These are phyloP conservation scores for Scleroderma citrinum DNA, from an alignment of 768 basidiomycete genomes.

Conservation along the genomic window DNA sequence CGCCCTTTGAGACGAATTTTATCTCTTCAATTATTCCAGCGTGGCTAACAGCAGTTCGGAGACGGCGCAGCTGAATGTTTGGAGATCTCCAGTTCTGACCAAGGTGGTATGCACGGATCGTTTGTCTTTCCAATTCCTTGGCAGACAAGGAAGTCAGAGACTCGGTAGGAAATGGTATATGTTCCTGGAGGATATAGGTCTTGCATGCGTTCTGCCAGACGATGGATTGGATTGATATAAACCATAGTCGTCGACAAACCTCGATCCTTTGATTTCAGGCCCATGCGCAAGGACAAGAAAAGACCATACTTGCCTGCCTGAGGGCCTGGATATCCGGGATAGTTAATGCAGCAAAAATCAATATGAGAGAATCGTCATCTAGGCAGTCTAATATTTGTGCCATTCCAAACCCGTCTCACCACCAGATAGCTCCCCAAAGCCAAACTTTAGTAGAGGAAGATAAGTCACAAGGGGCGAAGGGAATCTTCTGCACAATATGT, in stretches of 20 bases:
- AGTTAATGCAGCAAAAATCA: slow-evolving; percentile 29
- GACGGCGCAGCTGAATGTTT: slow-evolving; percentile 9
- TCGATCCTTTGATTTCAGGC: slow-evolving; percentile 14
- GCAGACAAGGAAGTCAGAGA: slow-evolving; percentile 33
- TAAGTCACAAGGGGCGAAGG: too few relatives aligned
- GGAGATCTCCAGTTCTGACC: slow-evolving; percentile 45
- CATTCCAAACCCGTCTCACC: slow-evolving; percentile 8
- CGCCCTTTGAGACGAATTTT: slow-evolving; percentile 44
- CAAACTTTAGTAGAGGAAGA: too few relatives aligned
- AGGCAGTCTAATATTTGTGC: slow-evolving; percentile 17
- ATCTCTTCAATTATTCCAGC: slow-evolving; percentile 47
- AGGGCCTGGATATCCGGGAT: slow-evolving; percentile 38
- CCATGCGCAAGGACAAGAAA: neutral
- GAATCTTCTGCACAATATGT: too few relatives aligned
- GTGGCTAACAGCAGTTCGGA: slow-evolving; percentile 21
- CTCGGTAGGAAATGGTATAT: slow-evolving; percentile 45
- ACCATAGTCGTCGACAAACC: slow-evolving; percentile 46
- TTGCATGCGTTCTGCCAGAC: slow-evolving; percentile 53
- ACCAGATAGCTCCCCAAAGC: slow-evolving; percentile 40
- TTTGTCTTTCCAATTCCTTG: slow-evolving; percentile 40
- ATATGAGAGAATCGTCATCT: slow-evolving; percentile 35
- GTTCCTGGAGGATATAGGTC: slow-evolving; percentile 36
- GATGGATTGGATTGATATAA: slow-evolving; percentile 41
- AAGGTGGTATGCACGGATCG: slow-evolving; percentile 40
- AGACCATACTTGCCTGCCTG: slow-evolving; percentile 37